Percentiles rank a stretch among this genome's conserved stretches.
phyloP scores from a whole-genome alignment of 208 protist genomes.

The Trichomonas tenax region DNA sequence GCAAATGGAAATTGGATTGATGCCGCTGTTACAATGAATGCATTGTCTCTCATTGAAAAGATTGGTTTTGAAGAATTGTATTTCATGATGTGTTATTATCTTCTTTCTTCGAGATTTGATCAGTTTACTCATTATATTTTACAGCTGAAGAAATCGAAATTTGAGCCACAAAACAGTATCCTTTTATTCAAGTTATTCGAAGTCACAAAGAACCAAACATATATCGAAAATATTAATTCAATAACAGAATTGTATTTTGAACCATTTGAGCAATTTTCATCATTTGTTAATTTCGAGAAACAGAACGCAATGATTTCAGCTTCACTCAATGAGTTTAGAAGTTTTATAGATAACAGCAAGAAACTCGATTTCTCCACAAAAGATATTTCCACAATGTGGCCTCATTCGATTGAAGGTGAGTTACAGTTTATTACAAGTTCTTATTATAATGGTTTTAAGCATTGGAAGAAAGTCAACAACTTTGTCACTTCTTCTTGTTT shows the following conservation, averaged over 20 bases:
- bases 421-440: background rate
- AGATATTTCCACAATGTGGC: background rate
- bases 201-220: background rate
- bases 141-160: background rate
- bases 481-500: background rate
- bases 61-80: background rate
- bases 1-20: background rate
- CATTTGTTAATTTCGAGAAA: background rate
- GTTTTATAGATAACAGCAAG: background rate
- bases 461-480: background rate
- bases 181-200: no score
- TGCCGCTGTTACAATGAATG: background rate
- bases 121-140: background rate
- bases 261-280: background rate
- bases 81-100: background rate
- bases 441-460: background rate
- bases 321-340: background rate
- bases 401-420: background rate
- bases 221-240: background rate
- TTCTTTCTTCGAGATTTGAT: background rate
- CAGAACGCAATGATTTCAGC: background rate
- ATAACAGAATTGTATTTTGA: background rate
- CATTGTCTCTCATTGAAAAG: background rate
- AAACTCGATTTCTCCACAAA: background rate
- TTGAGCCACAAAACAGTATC: background rate